Base-by-base conservation (phyloP, 2,329 filamentous ascomycete species). In the Tothia fuscella region DNA sequence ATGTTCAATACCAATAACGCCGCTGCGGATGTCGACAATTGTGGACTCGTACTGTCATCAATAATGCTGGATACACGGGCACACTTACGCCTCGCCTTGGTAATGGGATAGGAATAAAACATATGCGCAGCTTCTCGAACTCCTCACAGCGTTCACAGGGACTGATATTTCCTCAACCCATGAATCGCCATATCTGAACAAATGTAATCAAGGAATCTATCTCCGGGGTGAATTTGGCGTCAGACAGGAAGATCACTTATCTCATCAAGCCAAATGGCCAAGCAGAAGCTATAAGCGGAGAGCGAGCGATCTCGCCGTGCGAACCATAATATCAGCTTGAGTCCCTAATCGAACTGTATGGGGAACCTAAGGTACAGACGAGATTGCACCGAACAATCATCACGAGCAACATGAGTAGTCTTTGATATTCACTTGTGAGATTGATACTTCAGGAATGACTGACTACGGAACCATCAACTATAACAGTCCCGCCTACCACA, bases 41-140 rank as follows among this genome's bases (percentile, higher is more conserved):
- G 76, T 1, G 76, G 76, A 5, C n/a, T n/a, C 64, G 75, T 2
- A 57, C 58, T 0, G 62, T 79, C 16, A 79, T 80, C 38, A 64
- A 69, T 10, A 54, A 67, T 9, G 74, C 72, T 0, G 75, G 74
- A 0, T 79, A 79, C 45, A 73, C 71, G 0, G 58, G 67, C 16
- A 65, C 63, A 0, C 80, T 80, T 47, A 79, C 75, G 1, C 76
- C 80, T 48, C 66, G 76, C 1, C 60, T 80, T 1, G 76, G 76
- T 1, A 76, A 80, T 49, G 71, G 76, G 2, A 78, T 80, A 36
- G 76, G 76, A 0, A 78, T 80, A 52, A 79, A 80, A 56, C 34
- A 31, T 39, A 37, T 30, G 14, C 3, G 19, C 3, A 3, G 3
- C 22, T 29, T 5, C 7, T 4, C 26, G 13, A 29, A 10, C 13